Evolutionary conservation across 139 green algal genomes (phyloP), one percentile per base, ranked within the genome.

Genomic region (Edaphochlamys debaryana): DNA sequence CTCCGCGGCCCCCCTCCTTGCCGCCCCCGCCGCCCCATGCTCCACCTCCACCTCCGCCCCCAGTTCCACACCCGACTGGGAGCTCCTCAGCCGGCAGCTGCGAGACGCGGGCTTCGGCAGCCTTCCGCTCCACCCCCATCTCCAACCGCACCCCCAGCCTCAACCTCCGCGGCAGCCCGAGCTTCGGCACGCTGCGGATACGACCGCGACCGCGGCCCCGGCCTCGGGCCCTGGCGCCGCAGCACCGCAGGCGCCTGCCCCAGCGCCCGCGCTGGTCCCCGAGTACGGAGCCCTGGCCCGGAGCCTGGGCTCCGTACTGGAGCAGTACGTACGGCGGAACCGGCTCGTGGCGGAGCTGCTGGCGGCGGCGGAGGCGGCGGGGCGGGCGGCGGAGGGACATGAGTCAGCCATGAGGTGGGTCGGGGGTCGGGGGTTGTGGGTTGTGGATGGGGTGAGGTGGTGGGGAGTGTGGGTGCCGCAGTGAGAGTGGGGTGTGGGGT

Each of bases 281-380:
- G 80, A 86, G 54, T 34, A 58, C 1, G n/a, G 36, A 20, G 67
- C 80, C 2, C 30, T 86, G 58, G 40, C 64, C 56, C 80, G 80
- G 40, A 52, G 40, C 34, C 54, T 86, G 40, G 50, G 27, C 6
- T 34, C 32, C 22, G n/a, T 73, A 20, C 45, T 86, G 42, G 58
- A 79, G 54, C 84, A 85, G 78, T 85, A 79, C 77, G 30, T 45
- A 3, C 69, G 84, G 36, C 77, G 84, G 13, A 79, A 88, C 45
- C 56, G 63, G 45, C 70, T 88, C 62, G 84, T 88, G 29, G 2
- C 54, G 34, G 84, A 88, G 69, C 70, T 88, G 60, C 71, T 88
- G 77, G 62, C 36, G 13, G 84, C 77, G 23, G 79, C 79, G 4
- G 56, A 77, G 38, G 25, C 38, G 30, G 42, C 78, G 2, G 70